Evolutionary conservation across 2,329 filamentous ascomycete species (phyloP).

Genomic region (Aspergillus texensis): DNA sequence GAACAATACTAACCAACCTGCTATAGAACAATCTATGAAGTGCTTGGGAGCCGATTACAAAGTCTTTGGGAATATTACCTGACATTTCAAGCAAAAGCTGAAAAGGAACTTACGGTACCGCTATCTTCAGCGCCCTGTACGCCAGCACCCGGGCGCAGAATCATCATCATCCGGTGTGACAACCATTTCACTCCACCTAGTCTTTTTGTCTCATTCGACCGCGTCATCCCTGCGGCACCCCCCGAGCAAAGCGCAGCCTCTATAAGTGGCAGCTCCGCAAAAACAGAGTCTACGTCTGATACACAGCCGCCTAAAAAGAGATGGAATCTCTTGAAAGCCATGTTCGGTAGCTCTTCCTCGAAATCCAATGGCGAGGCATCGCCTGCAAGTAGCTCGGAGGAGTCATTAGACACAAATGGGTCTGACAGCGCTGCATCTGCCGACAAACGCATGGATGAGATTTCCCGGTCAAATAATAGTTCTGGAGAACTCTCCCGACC

Average conservation of each 20-base stretch:
- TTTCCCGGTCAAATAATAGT: slow-evolving; percentile 24
- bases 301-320: slow-evolving; percentile 42
- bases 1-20: slow-evolving; percentile 13
- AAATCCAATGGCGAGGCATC: slow-evolving; percentile 48
- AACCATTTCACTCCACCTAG: slow-evolving; percentile 55
- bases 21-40: slow-evolving; percentile 68
- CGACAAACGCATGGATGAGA: slow-evolving; percentile 33
- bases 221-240: slow-evolving; percentile 51
- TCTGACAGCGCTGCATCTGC: slow-evolving; percentile 29
- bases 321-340: slow-evolving; percentile 56
- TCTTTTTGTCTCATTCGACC: slow-evolving; percentile 66
- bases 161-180: slow-evolving; percentile 88
- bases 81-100: slow-evolving; percentile 70
- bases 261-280: slow-evolving; percentile 38
- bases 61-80: slow-evolving; percentile 79
- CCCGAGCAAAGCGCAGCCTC: slow-evolving; percentile 36
- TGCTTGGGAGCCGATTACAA: slow-evolving; percentile 68
- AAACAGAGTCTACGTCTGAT: slow-evolving; percentile 22
- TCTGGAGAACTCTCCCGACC: slow-evolving; percentile 33
- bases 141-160: slow-evolving; percentile 80
- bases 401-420: slow-evolving; percentile 30
- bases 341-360: slow-evolving; percentile 49
- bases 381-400: slow-evolving; percentile 42
- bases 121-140: slow-evolving; percentile 81
- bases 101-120: slow-evolving; percentile 56